A percentile compares a stretch with the other conserved stretches of the same genome.
These are phyloP conservation scores for Hemileccinum impolitum DNA, from an alignment of 768 basidiomycete genomes.

Conservation along the genomic window DNA sequence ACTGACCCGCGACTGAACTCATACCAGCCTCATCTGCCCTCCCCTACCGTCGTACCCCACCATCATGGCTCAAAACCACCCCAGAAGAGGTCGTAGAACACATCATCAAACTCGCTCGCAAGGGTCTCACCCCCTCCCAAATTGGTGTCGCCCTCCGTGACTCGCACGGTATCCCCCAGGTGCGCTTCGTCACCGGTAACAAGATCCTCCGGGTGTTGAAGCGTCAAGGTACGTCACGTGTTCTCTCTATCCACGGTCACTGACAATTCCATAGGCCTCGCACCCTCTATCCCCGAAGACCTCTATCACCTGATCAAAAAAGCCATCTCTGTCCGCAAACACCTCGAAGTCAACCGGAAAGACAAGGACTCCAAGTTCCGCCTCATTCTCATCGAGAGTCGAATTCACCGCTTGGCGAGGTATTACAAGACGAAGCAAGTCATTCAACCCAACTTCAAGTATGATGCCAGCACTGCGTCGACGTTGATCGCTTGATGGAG, in stretches of 20 bases:
- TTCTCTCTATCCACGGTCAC: neutral
- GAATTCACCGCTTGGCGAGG: constrained; percentile 95
- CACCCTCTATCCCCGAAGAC: constrained; percentile 97
- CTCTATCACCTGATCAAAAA: constrained; percentile 99
- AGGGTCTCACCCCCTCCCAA: constrained; percentile 96
- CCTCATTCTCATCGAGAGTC: constrained; percentile 97
- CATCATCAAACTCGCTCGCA: constrained; percentile 95
- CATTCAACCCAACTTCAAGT: constrained; percentile 97
- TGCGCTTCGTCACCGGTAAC: constrained; percentile 98
- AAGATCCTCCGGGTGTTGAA: constrained; percentile 99
- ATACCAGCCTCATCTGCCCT: constrained; percentile 76
- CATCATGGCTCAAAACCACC: constrained; percentile 95
- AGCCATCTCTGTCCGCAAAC: constrained; percentile 98
- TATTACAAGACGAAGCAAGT: constrained; percentile 99
- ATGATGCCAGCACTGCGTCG: constrained; percentile 93
- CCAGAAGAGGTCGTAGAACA: constrained; percentile 94
- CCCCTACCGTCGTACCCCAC: constrained; percentile 93
- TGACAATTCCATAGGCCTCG: constrained; percentile 62
- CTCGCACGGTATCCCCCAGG: constrained; percentile 97
- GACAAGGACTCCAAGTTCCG: constrained; percentile 98
- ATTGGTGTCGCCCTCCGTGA: constrained; percentile 98
- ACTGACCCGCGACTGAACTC: constrained; percentile 36
- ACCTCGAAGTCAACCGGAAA: constrained; percentile 96
- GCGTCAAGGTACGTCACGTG: constrained; percentile 68
- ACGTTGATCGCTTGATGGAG: constrained; percentile 75